phyloP scores from a whole-genome alignment of 2,329 filamentous ascomycete genomes.

The Alternaria gaisen region DNA sequence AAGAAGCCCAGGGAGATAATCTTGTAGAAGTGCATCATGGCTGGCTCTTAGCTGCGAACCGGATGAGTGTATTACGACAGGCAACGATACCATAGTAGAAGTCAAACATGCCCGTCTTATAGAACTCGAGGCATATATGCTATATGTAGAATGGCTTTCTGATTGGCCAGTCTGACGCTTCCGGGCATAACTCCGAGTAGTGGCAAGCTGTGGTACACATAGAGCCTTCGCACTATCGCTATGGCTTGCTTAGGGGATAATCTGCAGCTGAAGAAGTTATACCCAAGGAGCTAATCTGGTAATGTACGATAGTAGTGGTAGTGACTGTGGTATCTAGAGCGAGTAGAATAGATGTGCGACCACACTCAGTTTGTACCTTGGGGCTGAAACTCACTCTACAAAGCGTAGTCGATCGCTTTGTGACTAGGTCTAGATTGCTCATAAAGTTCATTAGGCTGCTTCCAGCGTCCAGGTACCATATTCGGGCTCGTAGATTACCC shows the following conservation, averaged over 20 bases:
- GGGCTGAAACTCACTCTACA: background rate
- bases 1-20: constrained; percentile 2
- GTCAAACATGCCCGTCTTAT: background rate
- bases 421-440: background rate
- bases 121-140: background rate
- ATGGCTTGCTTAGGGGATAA: background rate
- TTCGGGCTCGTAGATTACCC: background rate
- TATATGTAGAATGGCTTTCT: background rate
- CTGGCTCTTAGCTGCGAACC: background rate
- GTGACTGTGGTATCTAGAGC: background rate
- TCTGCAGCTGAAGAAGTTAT: background rate
- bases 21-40: background rate
- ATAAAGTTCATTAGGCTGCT: background rate
- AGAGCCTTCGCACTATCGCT: background rate
- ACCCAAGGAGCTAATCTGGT: background rate
- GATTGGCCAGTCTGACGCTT: background rate
- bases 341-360: background rate
- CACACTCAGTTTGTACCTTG: background rate
- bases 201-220: background rate
- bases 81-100: background rate
- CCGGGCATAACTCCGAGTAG: background rate
- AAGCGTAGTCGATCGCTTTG: background rate
- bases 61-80: background rate
- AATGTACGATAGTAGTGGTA: background rate
- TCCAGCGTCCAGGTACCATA: background rate